Evolutionary conservation across 495 filamentous ascomycete species (phyloP), one percentile per base, ranked within the genome.

Genomic region (Rhypophila decipiens): DNA sequence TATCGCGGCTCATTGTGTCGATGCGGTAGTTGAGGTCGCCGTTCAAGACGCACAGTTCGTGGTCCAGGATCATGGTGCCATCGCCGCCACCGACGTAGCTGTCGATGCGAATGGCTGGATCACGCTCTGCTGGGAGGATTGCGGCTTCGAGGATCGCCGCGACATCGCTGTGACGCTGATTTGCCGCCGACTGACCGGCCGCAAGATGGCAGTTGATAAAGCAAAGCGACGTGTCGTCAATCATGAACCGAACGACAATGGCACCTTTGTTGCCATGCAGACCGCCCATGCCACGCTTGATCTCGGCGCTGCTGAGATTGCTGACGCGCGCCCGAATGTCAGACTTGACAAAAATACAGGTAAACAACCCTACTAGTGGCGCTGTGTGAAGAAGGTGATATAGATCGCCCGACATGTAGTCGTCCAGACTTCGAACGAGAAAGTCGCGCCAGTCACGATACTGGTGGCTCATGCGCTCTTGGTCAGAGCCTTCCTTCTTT

Each of bases 11-110:
- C 76, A 96, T 95, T n/a, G 89, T 84, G 64, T 98, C 93, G 57
- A 98, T 97, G 34, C 93, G 90, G 67, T 98, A 98, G 64, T 98
- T 98, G 36, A 98, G 79, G 60, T 98, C 93, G 15, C 93, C 93
- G 60, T 97, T 96, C 17, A 96, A 67, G 42, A 98, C 82, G 58
- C 93, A 98, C 17, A 97, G 84, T 64, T 98, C 93, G 56, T 98
- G 91, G 55, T 98, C 93, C 42, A 96, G 78, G 41, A 98, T 86
- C 90, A 97, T 94, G 19, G 83, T 85, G 9, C 93, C 93, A 58
- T 98, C 93, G 13, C 93, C 93, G 27, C 93, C 93, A 21, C 87
- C 84, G 11, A 88, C 79, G 59, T 85, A 98, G 52, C 84, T 85
- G 60, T 95, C 82, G 23, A 83, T 71, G 13, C 85, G 80, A 8